Base-by-base conservation (phyloP, 2,329 filamentous ascomycete genomes). In the Corynespora cassiicola region DNA sequence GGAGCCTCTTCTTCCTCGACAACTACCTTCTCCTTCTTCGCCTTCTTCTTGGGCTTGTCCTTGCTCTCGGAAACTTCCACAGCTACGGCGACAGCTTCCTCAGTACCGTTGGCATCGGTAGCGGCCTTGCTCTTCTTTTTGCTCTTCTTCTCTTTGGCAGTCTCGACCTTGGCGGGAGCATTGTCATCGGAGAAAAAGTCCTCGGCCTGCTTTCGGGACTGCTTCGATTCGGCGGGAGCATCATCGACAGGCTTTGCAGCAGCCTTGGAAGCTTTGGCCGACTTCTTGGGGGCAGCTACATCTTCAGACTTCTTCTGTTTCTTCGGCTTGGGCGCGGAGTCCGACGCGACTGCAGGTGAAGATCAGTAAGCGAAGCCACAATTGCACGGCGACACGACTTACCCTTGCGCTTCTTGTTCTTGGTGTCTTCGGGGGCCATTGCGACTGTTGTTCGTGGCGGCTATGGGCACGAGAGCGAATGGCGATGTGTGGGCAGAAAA, bases 351-450 rank as follows among this genome's bases (percentile, higher is more conserved):
- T 69, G 46, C 6, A 54, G 29, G 31, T 5, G 15, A 22, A 43
- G 18, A 29, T 55, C 42, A 46, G 48, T 31, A n/a, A 16, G 9
- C 3, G 48, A 47, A 23, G 15, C 7, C 31, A 19, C 52, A 37
- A 39, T 33, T 44, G 17, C 2, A 18, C 11, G 21, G 20, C 9
- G 5, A 31, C n/a, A 31, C 7, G 1, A 23, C 58, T 25, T 63
- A 76, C 76, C 73, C 58, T 79, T 79, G 66, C 76, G 75, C 74
- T 81, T 81, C 61, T 77, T 81, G 25, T 68, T 69, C 53, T 77
- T 78, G 50, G 70, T 68, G 21, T 64, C 61, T 56, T 77, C 77
- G 48, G 73, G 72, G 37, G 76, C 77, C 79, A 82, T 82, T 67
- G 58, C 65, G 39, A 42, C 14, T 35, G 35, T 24, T 23, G 38